phyloP scores from a whole-genome alignment of 1,284 basidiomycete genomes.

The Peniophora sp. region DNA sequence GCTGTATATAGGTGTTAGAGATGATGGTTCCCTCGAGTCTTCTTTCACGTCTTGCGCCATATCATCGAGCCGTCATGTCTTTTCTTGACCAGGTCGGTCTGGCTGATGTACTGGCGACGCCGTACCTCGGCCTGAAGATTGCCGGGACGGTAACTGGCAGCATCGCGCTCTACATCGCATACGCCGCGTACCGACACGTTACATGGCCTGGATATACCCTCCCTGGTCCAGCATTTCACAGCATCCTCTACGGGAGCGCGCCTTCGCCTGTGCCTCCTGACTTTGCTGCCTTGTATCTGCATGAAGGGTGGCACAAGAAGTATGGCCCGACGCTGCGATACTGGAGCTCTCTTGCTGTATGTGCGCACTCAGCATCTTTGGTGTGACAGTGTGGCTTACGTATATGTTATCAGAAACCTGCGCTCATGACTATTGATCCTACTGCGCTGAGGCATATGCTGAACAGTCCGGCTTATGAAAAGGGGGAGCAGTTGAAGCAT shows the following conservation, averaged over 20 bases:
- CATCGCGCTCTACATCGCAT: too few relatives aligned
- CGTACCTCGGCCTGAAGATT: too few relatives aligned
- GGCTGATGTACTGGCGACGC: too few relatives aligned
- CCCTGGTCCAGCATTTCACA: conserved; percentile 41
- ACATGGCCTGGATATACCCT: conserved; percentile 13
- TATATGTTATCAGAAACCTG: conserved; percentile 28
- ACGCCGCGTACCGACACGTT: too few relatives aligned
- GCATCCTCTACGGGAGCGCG: conserved; percentile 44
- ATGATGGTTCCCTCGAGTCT: too few relatives aligned
- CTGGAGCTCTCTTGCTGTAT: not conserved
- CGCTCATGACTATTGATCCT: conserved; percentile 39
- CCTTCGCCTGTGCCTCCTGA: conserved; percentile 26
- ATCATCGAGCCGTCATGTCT: too few relatives aligned
- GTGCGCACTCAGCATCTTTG: not conserved
- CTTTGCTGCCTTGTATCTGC: conserved; percentile 25
- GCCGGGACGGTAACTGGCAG: too few relatives aligned
- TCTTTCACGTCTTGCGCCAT: too few relatives aligned
- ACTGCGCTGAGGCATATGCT: conserved; percentile 44
- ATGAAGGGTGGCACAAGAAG: not conserved
- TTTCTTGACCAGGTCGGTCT: too few relatives aligned
- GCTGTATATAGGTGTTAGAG: too few relatives aligned
- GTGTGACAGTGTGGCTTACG: not conserved
- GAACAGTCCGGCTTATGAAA: conserved; percentile 39
- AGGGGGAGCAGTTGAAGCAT: conserved; percentile 27
- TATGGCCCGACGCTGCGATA: not conserved